phyloP scores from a whole-genome alignment of 805 yeast species.

The Wickerhamiella bombiphila region DNA sequence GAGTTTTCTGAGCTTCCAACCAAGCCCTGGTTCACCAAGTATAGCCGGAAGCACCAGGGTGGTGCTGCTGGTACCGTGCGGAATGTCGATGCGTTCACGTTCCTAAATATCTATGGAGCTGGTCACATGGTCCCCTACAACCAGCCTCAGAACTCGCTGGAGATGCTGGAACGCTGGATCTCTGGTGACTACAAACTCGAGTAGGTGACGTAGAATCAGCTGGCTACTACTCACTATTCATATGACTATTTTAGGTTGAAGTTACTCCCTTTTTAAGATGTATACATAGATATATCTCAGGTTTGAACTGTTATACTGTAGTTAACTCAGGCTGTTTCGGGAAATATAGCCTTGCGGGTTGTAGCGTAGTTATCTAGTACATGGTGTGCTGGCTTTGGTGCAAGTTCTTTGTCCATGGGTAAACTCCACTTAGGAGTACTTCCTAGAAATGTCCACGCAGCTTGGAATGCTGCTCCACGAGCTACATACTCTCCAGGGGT shows the following conservation, averaged over 20 bases:
- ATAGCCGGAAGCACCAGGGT: slow-evolving; percentile 23
- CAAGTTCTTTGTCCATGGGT: slow-evolving; percentile 9
- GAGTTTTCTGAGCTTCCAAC: slow-evolving; percentile 29
- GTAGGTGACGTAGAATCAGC: no score
- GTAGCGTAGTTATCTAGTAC: neutral
- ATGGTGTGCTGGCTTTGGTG: neutral
- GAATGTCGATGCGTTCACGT: slow-evolving; percentile 50
- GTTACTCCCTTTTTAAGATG: neutral
- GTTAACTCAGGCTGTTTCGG: no score
- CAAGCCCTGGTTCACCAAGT: slow-evolving; percentile 16
- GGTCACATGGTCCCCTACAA: slow-evolving; percentile 93
- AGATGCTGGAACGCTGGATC: slow-evolving; percentile 82
- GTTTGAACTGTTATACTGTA: no score
- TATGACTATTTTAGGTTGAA: neutral
- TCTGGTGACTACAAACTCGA: slow-evolving; percentile 36
- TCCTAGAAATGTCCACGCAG: slow-evolving; percentile 16
- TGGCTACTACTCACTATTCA: no score
- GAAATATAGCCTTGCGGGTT: no score
- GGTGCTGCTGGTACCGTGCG: slow-evolving; percentile 51
- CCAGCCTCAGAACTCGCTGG: slow-evolving; percentile 71
- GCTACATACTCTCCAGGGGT: slow-evolving; percentile 18
- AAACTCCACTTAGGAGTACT: slow-evolving; percentile 14
- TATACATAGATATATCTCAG: no score
- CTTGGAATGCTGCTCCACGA: slow-evolving; percentile 19
- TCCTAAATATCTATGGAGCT: slow-evolving; percentile 67